Conservation (phyloP, 2,329 filamentous ascomycete species). For the Cladosporium sp. region DNA sequence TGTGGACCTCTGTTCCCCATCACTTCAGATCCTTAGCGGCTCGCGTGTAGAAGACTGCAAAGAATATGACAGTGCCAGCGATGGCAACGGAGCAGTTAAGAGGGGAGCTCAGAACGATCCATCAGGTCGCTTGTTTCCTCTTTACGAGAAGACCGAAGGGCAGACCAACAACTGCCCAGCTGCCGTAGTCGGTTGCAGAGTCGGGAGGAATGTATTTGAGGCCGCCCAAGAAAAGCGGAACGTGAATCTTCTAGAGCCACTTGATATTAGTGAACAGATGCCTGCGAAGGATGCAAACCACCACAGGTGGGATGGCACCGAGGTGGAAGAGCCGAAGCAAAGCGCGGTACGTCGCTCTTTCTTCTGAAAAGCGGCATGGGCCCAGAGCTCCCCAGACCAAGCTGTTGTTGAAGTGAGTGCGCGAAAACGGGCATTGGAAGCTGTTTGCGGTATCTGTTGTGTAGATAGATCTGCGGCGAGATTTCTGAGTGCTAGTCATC, state of each 20-base stretch:
- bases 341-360: too few species aligned
- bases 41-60: conserved; percentile 25
- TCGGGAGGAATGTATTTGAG: conserved; percentile 63
- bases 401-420: conserved; percentile 41
- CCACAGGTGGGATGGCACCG: too few species aligned
- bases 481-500: too few species aligned
- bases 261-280: conserved; percentile 23
- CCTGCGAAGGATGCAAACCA: conserved; percentile 27
- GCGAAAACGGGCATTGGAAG: conserved; percentile 47
- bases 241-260: conserved; percentile 24
- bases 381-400: conserved; percentile 45
- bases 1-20: conserved; percentile 66
- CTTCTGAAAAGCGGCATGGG: conserved; percentile 40
- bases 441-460: conserved; percentile 41
- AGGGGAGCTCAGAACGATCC: conserved; percentile 33
- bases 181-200: conserved; percentile 76
- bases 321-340: too few species aligned
- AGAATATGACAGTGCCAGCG: conserved; percentile 35
- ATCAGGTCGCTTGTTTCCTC: conserved; percentile 54
- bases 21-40: conserved; percentile 49
- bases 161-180: conserved; percentile 58
- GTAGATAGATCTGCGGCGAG: too few species aligned
- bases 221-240: conserved; percentile 71
- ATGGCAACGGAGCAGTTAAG: conserved; percentile 35
- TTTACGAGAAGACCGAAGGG: conserved; percentile 41